A percentile compares a stretch with the other conserved stretches of the same genome.
These are phyloP conservation scores for Wickerhamiella spandovensis DNA, from an alignment of 805 yeast genomes.

Conservation along the genomic window DNA sequence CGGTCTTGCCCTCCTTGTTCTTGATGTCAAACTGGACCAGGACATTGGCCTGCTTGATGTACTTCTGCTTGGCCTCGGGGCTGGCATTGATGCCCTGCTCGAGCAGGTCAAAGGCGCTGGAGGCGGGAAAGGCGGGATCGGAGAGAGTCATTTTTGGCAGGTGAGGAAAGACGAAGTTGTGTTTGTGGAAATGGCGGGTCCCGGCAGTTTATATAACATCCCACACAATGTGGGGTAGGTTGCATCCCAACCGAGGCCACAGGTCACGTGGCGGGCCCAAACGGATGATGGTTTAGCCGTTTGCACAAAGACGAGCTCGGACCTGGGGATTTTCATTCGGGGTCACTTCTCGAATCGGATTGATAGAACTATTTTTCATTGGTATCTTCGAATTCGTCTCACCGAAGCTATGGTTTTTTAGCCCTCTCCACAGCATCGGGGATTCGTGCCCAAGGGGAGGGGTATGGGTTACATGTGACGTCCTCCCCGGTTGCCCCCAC, in stretches of 20 bases:
- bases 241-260: neutral
- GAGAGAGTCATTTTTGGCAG: constrained; percentile 14
- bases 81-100: constrained; percentile 20
- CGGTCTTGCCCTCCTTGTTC: constrained; percentile 44
- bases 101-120: constrained; percentile 28
- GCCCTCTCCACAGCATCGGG: neutral
- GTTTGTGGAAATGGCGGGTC: neutral
- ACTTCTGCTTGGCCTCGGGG: constrained; percentile 22
- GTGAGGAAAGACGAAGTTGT: neutral
- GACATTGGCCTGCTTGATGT: constrained; percentile 40
- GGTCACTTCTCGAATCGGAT: neutral
- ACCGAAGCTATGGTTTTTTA: neutral
- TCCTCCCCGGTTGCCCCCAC: neutral
- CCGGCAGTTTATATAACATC: constrained; percentile 3
- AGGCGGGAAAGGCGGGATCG: constrained; percentile 27
- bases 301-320: neutral
- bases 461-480: neutral
- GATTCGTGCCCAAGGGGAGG: neutral
- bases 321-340: neutral
- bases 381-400: neutral
- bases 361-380: too few species aligned
- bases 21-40: constrained; percentile 53
- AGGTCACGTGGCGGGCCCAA: neutral
- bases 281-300: neutral
- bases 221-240: constrained; percentile 1